Evolutionary conservation across 371 early-diverging fungal species (phyloP).

Genomic region (Apophysomyces variabilis): DNA sequence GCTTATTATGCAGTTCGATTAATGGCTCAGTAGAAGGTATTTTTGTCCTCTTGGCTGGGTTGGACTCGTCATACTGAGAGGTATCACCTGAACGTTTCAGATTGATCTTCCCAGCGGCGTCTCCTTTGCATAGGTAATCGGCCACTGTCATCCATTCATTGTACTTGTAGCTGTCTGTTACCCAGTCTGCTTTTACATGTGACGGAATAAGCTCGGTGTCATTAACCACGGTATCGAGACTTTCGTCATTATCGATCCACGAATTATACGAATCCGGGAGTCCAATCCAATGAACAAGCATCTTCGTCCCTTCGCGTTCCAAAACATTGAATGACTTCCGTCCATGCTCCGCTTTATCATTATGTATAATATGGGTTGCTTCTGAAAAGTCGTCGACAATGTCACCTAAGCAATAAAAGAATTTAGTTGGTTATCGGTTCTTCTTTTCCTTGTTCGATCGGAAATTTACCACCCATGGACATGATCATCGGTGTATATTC

Average conservation of each 20-base stretch:
- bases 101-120: conserved; percentile 33
- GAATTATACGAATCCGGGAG: conserved; percentile 78
- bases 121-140: conserved; percentile 54
- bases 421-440: conserved; percentile 50
- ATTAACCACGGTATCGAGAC: conserved; percentile 18
- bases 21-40: conserved; percentile 14
- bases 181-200: conserved; percentile 69
- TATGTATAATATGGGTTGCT: conserved; percentile 69
- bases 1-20: conserved; percentile 24
- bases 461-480: conserved; percentile 23
- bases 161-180: conserved; percentile 68
- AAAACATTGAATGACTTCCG: conserved; percentile 27
- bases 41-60: conserved; percentile 21
- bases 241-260: conserved; percentile 59
- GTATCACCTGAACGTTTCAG: conserved; percentile 27
- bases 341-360: conserved; percentile 34
- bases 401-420: conserved; percentile 29
- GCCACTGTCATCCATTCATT: conserved; percentile 80
- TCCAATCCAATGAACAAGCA: conserved; percentile 73
- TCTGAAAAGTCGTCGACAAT: conserved; percentile 32
- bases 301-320: conserved; percentile 48
- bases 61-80: conserved; percentile 27
- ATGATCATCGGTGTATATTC: conserved; percentile 10
- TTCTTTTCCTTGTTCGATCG: conserved; percentile 28
- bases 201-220: conserved; percentile 48